Base-by-base conservation (phyloP, 2,329 filamentous ascomycete genomes). In the Pezizomycotina sp. region DNA sequence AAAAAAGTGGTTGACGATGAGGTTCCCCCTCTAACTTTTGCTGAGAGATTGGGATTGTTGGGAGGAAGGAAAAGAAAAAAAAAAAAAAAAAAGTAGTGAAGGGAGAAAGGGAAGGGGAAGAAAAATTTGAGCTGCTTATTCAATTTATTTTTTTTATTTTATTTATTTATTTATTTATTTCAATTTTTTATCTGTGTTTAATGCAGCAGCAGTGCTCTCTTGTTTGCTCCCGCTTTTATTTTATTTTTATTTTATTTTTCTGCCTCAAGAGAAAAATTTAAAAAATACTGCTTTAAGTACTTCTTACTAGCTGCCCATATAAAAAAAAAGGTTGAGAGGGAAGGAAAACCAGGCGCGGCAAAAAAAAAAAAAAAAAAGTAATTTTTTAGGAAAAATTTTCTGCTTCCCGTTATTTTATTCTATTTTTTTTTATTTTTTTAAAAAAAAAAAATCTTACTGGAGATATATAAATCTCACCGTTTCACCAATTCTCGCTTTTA, bases 131-230 rank as follows among this genome's bases (percentile, higher is more conserved):
- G 36, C 34, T 34, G 36, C 30, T 39, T 41, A 32, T 43, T 35
- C 31, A 43, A 43, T 43, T 38, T 24, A 24, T 24, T 24, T 24
- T 24, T 24, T 24, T 24, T 24, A 8, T 24, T 24, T 24, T 12
- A n/a, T 24, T 24, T 24, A 8, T 24, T 24, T 24, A 8, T 24
- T 24, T 24, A 7, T 24, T 24, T 24, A 55, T 52, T 47, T 53
- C 51, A 52, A 54, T 57, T 52, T 48, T 54, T 51, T 50, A 42
- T 36, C 38, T 48, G 51, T 48, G 36, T 48, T 50, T 51, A 45
- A 47, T 51, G 48, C 48, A n/a, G n/a, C n/a, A n/a, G n/a, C n/a
- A n/a, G n/a, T n/a, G n/a, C n/a, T n/a, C n/a, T n/a, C n/a, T n/a
- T n/a, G n/a, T n/a, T n/a, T n/a, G n/a, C n/a, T n/a, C n/a, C n/a